Conservation (phyloP, 192 early-diverging fungal genomes). For the Dissophora ornata region DNA sequence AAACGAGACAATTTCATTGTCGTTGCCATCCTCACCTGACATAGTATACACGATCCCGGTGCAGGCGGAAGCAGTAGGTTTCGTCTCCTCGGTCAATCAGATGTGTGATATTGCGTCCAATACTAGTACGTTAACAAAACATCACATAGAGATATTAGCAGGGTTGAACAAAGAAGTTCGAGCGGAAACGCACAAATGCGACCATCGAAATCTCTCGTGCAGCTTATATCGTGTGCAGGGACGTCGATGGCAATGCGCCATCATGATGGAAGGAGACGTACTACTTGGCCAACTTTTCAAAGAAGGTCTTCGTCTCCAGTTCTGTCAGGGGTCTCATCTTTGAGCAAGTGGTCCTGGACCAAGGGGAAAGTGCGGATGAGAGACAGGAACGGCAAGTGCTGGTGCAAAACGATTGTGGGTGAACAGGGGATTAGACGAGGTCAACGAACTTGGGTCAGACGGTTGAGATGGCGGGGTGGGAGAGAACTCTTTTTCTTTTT, state of each 20-base stretch:
- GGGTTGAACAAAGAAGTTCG: no score
- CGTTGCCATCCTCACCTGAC: slow-evolving; percentile 82
- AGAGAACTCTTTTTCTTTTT: slow-evolving; percentile 2
- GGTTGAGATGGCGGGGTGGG: not conserved
- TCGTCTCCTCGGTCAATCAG: slow-evolving; percentile 96
- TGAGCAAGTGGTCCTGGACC: no score
- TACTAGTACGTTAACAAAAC: no score
- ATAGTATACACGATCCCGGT: slow-evolving; percentile 97
- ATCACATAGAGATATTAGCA: no score
- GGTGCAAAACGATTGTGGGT: no score
- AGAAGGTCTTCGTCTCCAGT: slow-evolving; percentile 97
- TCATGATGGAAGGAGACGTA: slow-evolving; percentile 42
- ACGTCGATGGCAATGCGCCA: not conserved
- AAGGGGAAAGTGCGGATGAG: no score
- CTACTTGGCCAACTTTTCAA: slow-evolving; percentile 99
- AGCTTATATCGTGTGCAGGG: no score
- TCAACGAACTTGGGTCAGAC: not conserved
- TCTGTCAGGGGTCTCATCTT: slow-evolving; percentile 97
- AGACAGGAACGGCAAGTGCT: not conserved
- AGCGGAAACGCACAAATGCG: no score
- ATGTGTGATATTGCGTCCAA: slow-evolving; percentile 95
- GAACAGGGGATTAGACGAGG: no score
- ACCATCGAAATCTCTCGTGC: no score
- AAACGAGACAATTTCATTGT: no score
- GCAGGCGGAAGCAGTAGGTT: slow-evolving; percentile 95